Evolutionary conservation across 192 early-diverging fungal genomes (phyloP), one percentile per base, ranked within the genome.

Genomic region (Coemansia sp.): DNA sequence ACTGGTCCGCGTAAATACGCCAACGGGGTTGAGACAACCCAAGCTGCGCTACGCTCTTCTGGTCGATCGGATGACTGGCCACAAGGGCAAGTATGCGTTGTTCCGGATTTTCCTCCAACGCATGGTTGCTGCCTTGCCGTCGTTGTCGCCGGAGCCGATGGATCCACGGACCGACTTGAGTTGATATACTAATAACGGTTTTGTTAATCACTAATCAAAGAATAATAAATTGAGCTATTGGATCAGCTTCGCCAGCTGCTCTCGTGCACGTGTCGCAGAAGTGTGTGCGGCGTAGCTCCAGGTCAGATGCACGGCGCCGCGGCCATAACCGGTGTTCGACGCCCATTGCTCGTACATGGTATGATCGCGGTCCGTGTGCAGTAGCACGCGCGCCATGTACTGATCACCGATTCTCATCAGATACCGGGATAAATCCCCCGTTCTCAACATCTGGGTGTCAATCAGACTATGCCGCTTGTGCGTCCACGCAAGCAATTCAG

Each of bases 251-350:
- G 58, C 17, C 1, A 75, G 63, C 42, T 60, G 1, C 18, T 38
- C 12, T 0, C 74, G 59, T 6, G 69, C 66, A 1, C 75, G 69
- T 0, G 66, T 40, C 25, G 77, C 77, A 8, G 77, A 51, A 4
- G 49, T 65, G n/a, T 81, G 80, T 0, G 86, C 76, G 1, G 87
- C 88, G 64, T 92, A 88, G 51, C 83, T 86, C 92, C 92, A 92
- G 0, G 91, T 92, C 63, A 94, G 68, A 54, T 91, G 80, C 0
- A 59, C 42, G 8, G 90, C 92, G 0, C 91, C 91, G 5, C 68
- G 78, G 17, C 81, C 79, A 45, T 70, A 82, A 1, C 92, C 92
- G 3, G 75, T 79, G 31, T 52, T 18, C 7, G 78, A 64, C 31
- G 86, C 57, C 66, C 86, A 87, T 73, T 94, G 90, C 74, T 94